A percentile compares a stretch with the other conserved stretches of the same genome.
These are phyloP conservation scores for Actinomortierella wolfii DNA, from an alignment of 371 early-diverging fungal species.

Conservation along the genomic window DNA sequence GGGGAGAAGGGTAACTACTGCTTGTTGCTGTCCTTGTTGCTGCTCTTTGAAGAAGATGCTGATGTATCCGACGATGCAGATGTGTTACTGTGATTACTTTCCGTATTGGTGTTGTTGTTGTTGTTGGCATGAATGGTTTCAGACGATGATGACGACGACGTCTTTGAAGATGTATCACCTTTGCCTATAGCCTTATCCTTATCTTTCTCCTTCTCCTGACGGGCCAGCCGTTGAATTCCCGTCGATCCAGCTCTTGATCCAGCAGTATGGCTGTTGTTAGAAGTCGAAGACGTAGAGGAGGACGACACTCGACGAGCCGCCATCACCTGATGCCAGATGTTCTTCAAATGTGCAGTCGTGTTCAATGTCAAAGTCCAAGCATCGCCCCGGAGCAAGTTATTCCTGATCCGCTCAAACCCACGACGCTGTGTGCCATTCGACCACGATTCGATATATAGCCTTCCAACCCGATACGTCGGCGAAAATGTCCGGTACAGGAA, in stretches of 20 bases:
- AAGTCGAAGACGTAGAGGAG: too few relatives aligned
- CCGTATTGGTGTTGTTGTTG: too few relatives aligned
- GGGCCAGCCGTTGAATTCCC: not conserved
- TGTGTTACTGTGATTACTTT: too few relatives aligned
- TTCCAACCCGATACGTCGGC: constrained; percentile 30
- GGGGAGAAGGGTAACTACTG: too few relatives aligned
- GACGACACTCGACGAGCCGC: constrained; percentile 15
- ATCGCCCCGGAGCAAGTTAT: constrained; percentile 20
- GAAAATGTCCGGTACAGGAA: constrained; percentile 43
- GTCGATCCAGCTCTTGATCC: not conserved
- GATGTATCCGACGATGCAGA: too few relatives aligned
- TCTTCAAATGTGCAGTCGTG: constrained; percentile 16
- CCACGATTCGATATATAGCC: constrained; percentile 27
- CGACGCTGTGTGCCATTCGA: constrained; percentile 28
- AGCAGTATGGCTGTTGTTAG: not conserved
- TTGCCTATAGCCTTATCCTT: too few relatives aligned
- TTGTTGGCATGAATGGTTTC: too few relatives aligned
- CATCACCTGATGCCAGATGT: constrained; percentile 33
- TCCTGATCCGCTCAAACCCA: constrained; percentile 30
- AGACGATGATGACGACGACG: too few relatives aligned
- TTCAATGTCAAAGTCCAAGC: constrained; percentile 17
- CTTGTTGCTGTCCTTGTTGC: not conserved
- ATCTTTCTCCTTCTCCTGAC: not conserved
- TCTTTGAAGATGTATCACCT: too few relatives aligned
- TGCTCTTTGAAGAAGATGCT: not conserved